Percentiles rank a stretch among this genome's conserved stretches.
Evolutionary conservation across 257 asterid species (phyloP).

Genomic region (Solanum paucissectum): DNA sequence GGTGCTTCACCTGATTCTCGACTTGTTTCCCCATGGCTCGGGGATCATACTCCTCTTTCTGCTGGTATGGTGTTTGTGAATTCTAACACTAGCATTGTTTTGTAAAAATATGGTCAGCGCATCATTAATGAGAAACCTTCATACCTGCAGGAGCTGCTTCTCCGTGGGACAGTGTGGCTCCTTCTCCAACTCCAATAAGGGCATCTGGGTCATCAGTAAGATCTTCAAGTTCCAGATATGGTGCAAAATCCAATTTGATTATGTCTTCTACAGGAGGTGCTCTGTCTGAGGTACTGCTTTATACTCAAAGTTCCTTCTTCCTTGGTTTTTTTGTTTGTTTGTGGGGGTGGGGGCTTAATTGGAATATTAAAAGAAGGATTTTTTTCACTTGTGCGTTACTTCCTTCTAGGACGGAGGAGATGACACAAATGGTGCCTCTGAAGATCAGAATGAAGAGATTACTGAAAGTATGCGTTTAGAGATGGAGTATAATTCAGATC

Average conservation of each 20-base stretch:
- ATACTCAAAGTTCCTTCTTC: background rate
- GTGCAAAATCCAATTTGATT: slow-evolving; percentile 34
- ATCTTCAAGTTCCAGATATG: slow-evolving; percentile 60
- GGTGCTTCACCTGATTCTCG: slow-evolving; percentile 96
- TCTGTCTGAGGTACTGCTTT: slow-evolving; percentile 40
- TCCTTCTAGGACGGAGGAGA: slow-evolving; percentile 46
- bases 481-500: slow-evolving; percentile 88
- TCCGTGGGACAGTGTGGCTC: slow-evolving; percentile 89
- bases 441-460: slow-evolving; percentile 45
- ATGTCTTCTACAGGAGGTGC: slow-evolving; percentile 24
- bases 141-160: slow-evolving; percentile 35
- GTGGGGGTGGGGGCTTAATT: background rate
- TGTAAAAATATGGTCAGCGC: background rate
- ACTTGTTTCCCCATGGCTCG: slow-evolving; percentile 91
- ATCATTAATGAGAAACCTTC: slow-evolving; percentile 8
- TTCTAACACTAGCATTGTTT: background rate
- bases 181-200: slow-evolving; percentile 89
- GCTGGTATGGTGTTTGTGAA: slow-evolving; percentile 25
- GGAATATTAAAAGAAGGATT: background rate
- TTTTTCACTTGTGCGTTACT: background rate
- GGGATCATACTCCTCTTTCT: slow-evolving; percentile 66
- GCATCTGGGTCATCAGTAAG: slow-evolving; percentile 77
- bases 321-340: background rate
- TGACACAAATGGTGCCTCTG: slow-evolving; percentile 24
- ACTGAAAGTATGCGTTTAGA: slow-evolving; percentile 74